phyloP scores from a whole-genome alignment of 1,284 basidiomycete species.

The Microbotryomycetes sp. region DNA sequence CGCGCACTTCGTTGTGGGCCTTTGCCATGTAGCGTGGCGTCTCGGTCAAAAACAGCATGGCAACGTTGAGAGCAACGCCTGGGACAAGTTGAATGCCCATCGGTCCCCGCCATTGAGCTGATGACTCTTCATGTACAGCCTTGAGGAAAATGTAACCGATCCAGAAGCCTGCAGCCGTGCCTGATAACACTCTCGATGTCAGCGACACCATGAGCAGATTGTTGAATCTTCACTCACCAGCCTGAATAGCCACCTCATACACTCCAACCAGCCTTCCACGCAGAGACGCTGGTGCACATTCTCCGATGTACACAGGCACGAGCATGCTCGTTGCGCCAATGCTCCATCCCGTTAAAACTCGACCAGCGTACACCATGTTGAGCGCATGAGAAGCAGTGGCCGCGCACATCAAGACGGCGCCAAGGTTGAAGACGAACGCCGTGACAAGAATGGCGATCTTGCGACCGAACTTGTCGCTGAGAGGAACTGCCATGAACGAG shows the following conservation, averaged over 20 bases:
- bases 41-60: background rate
- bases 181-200: too few relatives aligned
- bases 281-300: background rate
- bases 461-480: slow-evolving; percentile 1
- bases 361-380: background rate
- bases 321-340: background rate
- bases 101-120: background rate
- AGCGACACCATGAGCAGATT: too few relatives aligned
- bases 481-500: background rate
- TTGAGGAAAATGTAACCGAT: background rate
- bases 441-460: background rate
- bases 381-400: background rate
- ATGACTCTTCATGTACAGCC: background rate
- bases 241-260: background rate
- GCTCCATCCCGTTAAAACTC: background rate
- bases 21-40: background rate
- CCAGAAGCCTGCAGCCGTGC: background rate
- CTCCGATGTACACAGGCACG: background rate
- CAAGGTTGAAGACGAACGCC: background rate
- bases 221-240: too few relatives aligned
- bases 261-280: background rate
- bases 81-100: background rate
- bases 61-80: background rate
- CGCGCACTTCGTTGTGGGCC: background rate
- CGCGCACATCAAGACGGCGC: background rate